Evolutionary conservation across 495 filamentous ascomycete genomes (phyloP).

Genomic region (Aspergillus nidulans): DNA sequence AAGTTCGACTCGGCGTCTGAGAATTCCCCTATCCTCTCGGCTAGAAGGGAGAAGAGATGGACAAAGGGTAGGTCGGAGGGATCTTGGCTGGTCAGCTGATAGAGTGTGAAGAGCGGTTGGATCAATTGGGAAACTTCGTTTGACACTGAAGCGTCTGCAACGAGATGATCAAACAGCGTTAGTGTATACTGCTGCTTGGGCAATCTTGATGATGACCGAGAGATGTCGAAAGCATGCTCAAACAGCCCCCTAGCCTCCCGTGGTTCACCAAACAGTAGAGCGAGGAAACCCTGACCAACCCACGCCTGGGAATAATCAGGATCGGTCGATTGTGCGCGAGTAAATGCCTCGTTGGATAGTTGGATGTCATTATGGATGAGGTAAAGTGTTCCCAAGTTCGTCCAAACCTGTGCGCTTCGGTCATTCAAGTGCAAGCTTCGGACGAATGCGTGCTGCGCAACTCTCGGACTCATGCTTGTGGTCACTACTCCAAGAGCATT

Average conservation of each 20-base stretch:
- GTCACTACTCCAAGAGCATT: constrained; percentile 92
- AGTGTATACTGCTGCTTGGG: constrained; percentile 71
- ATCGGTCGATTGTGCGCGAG: constrained; percentile 85
- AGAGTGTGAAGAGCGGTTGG: constrained; percentile 80
- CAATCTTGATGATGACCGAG: constrained; percentile 64
- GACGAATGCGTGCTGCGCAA: constrained; percentile 93
- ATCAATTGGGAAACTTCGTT: constrained; percentile 60
- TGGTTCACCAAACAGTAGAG: constrained; percentile 63
- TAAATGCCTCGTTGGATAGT: constrained; percentile 84
- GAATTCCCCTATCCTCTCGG: constrained; percentile 71
- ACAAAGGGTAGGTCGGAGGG: constrained; percentile 63
- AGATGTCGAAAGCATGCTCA: constrained; percentile 93
- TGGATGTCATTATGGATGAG: constrained; percentile 75
- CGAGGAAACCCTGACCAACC: constrained; percentile 87
- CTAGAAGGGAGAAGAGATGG: constrained; percentile 75
- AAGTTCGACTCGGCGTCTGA: constrained; percentile 60
- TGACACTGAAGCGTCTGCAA: constrained; percentile 48
- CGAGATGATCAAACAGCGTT: constrained; percentile 73
- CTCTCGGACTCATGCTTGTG: constrained; percentile 72
- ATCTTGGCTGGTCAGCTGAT: constrained; percentile 67
- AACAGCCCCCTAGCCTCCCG: constrained; percentile 79
- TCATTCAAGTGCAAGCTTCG: constrained; percentile 91
- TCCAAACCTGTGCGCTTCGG: constrained; percentile 74
- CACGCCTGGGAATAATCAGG: constrained; percentile 90
- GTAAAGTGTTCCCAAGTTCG: constrained; percentile 84